Evolutionary conservation across 129 eudicot genomes (phyloP).

Genomic region (Centella asiatica): DNA sequence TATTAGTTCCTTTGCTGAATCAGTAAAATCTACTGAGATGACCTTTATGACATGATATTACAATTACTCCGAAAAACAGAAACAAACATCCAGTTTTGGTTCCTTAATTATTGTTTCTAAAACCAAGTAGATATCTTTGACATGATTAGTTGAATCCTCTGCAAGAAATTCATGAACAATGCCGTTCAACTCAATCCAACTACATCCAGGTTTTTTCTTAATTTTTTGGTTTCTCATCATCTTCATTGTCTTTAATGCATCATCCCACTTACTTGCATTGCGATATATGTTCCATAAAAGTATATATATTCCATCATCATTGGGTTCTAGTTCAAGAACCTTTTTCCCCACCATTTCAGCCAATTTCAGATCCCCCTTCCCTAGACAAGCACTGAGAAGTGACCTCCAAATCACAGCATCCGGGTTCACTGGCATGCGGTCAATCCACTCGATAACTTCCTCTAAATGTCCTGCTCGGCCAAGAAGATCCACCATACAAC

Average conservation of each 20-base stretch:
- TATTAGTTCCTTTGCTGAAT: background rate
- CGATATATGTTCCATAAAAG: constrained; percentile 48
- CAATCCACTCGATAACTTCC: constrained; percentile 43
- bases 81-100: constrained; percentile 12
- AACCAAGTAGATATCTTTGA: constrained; percentile 8
- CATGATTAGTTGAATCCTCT: constrained; percentile 21
- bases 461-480: constrained; percentile 47
- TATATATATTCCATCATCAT: constrained; percentile 50
- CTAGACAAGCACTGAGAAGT: constrained; percentile 41
- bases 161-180: constrained; percentile 56
- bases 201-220: constrained; percentile 64
- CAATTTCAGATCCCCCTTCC: constrained; percentile 28
- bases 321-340: constrained; percentile 53
- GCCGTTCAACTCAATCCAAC: constrained; percentile 75
- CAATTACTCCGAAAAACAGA: background rate
- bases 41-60: background rate
- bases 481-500: constrained; percentile 61
- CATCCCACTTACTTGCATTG: constrained; percentile 40
- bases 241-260: constrained; percentile 40
- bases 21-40: no score
- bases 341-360: constrained; percentile 53
- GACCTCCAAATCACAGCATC: constrained; percentile 79
- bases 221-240: constrained; percentile 53
- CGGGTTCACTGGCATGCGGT: constrained; percentile 52
- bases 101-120: constrained; percentile 20